These are phyloP conservation scores for Gossypium stocksii DNA, from an alignment of 345 rosid genomes.

Conservation along the genomic window DNA sequence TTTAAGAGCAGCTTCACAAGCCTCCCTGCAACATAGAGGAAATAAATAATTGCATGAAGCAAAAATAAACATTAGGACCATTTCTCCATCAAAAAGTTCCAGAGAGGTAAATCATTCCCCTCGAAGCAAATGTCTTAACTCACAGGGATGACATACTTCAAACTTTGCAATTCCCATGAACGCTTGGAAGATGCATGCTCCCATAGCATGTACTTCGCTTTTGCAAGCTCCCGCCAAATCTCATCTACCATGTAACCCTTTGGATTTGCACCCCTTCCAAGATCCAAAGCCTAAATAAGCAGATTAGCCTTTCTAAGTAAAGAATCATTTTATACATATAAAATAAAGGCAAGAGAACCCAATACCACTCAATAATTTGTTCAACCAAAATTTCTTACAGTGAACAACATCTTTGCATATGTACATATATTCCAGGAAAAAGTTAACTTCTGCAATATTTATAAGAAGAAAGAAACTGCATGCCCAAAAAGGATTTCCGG, in stretches of 20 bases:
- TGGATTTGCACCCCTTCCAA: slow-evolving; percentile 68
- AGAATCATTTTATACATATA: neutral
- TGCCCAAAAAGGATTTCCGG: neutral
- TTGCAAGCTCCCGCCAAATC: slow-evolving; percentile 86
- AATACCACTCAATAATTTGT: neutral
- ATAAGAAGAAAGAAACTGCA: neutral
- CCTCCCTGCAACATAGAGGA: slow-evolving; percentile 49
- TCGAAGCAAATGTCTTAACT: slow-evolving; percentile 21
- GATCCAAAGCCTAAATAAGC: slow-evolving; percentile 65
- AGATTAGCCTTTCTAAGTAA: neutral
- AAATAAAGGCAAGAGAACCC: too few species aligned
- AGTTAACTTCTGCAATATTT: neutral
- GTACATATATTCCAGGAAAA: neutral
- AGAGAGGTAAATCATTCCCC: neutral
- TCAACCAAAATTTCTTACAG: neutral
- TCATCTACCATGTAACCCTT: slow-evolving; percentile 73
- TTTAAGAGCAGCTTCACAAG: slow-evolving; percentile 72
- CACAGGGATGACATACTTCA: slow-evolving; percentile 68
- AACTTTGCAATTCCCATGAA: slow-evolving; percentile 68
- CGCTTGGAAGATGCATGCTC: slow-evolving; percentile 58
- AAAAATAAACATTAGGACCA: slow-evolving; percentile 13
- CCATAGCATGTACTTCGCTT: slow-evolving; percentile 82
- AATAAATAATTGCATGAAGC: slow-evolving; percentile 16
- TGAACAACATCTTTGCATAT: neutral
- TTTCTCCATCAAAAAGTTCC: neutral